Evolutionary conservation across 2,329 filamentous ascomycete genomes (phyloP).

Genomic region (Calonectria crousiana): DNA sequence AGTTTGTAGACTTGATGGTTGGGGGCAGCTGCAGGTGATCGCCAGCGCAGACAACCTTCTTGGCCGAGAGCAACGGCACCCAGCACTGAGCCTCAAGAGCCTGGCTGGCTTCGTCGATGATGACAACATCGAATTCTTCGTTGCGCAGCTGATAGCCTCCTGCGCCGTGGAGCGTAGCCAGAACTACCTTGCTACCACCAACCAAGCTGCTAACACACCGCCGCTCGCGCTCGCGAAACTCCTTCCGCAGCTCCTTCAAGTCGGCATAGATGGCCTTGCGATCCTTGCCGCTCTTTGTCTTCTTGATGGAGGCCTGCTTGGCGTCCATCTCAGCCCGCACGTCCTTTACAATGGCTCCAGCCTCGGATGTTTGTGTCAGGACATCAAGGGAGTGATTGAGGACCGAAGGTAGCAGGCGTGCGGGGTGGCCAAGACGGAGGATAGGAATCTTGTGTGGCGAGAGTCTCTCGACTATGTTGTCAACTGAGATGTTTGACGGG

Average conservation of each 20-base stretch:
- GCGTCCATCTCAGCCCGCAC: conserved; percentile 93
- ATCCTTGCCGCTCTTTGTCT: conserved; percentile 85
- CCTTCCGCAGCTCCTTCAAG: conserved; percentile 85
- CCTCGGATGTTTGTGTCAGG: conserved; percentile 89
- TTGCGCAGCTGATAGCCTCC: conserved; percentile 85
- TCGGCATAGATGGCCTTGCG: conserved; percentile 86
- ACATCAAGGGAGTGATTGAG: conserved; percentile 92
- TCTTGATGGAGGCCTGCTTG: conserved; percentile 89
- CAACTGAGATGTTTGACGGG: conserved; percentile 95
- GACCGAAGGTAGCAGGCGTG: conserved; percentile 88
- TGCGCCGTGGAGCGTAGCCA: conserved; percentile 92
- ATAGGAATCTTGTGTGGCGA: conserved; percentile 88
- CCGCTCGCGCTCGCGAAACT: conserved; percentile 87
- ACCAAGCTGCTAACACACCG: conserved; percentile 84
- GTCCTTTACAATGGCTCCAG: conserved; percentile 89
- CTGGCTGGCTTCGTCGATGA: conserved; percentile 97
- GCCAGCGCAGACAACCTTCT: conserved; percentile 90
- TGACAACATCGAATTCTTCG: conserved; percentile 89
- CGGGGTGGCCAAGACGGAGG: conserved; percentile 91
- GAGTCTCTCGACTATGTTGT: conserved; percentile 96
- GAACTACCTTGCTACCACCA: conserved; percentile 83
- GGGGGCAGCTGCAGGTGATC: conserved; percentile 95
- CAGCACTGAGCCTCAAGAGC: conserved; percentile 97
- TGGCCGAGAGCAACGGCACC: conserved; percentile 85
- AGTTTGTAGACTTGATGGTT: conserved; percentile 86